phyloP scores from a whole-genome alignment of 345 rosid genomes.

The Fremontodendron californicum region DNA sequence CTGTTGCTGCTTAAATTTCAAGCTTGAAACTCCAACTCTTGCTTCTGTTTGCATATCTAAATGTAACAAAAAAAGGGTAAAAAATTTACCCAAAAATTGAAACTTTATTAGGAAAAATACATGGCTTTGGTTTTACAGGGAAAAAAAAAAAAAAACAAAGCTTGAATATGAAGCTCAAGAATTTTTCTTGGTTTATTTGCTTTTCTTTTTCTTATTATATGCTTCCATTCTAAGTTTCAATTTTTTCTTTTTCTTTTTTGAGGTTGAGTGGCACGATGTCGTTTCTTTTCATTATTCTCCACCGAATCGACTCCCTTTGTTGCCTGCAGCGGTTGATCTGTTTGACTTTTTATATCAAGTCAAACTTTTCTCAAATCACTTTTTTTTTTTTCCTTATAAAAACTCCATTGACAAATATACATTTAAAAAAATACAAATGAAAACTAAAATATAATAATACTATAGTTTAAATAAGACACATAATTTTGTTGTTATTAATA shows the following conservation, averaged over 20 bases:
- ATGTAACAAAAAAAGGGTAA: background rate
- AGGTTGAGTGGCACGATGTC: background rate
- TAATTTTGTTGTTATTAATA: too few relatives aligned
- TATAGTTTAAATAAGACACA: background rate
- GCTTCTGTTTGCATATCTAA: conserved; percentile 70
- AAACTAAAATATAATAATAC: background rate
- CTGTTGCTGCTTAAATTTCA: conserved; percentile 17
- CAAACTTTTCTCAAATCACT: background rate
- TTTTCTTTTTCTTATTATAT: background rate
- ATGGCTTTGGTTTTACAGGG: background rate
- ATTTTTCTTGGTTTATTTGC: background rate
- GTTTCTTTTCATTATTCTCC: background rate
- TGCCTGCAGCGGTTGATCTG: conserved; percentile 15
- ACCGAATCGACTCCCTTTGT: background rate
- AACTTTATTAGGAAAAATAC: background rate
- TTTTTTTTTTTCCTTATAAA: background rate
- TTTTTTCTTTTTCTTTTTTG: background rate
- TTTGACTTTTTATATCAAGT: background rate
- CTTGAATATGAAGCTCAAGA: background rate
- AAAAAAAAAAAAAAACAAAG: background rate
- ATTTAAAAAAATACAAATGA: background rate
- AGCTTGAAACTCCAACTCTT: conserved; percentile 57
- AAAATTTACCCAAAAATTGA: background rate
- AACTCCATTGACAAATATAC: background rate
- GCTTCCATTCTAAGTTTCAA: background rate